Percentiles rank a stretch among this genome's conserved stretches.
Evolutionary conservation across 495 filamentous ascomycete genomes (phyloP).

Genomic region (Penicillium cosmopolitanum): DNA sequence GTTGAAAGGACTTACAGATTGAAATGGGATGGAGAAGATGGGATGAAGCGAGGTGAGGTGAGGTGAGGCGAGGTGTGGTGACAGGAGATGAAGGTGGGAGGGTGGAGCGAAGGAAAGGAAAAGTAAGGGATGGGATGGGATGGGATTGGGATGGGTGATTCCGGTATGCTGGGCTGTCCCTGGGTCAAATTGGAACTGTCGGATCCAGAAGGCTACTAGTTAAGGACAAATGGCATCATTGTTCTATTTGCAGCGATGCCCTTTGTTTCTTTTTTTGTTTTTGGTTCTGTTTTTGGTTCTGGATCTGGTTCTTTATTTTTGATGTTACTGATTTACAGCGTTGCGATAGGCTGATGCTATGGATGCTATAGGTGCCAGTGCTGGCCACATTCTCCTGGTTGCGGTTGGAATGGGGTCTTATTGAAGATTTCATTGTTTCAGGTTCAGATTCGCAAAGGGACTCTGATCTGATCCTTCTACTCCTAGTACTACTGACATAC

Average conservation of each 20-base stretch:
- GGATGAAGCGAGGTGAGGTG: slow-evolving; percentile 4
- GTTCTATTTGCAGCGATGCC: not conserved
- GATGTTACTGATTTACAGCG: no score
- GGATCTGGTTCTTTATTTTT: no score
- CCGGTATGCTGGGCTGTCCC: slow-evolving; percentile 26
- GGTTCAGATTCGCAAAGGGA: not conserved
- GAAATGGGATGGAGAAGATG: not conserved
- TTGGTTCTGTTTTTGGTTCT: no score
- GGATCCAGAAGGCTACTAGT: no score
- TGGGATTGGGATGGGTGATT: slow-evolving; percentile 3
- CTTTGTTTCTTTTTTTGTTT: not conserved
- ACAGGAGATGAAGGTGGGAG: slow-evolving; percentile 18
- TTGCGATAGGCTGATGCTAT: no score
- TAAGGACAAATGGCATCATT: slow-evolving; percentile 11
- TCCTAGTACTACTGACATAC: not conserved
- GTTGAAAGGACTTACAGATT: not conserved
- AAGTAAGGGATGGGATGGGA: slow-evolving; percentile 31
- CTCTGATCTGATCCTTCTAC: slow-evolving; percentile 15
- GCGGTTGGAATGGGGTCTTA: not conserved
- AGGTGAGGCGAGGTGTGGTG: slow-evolving; percentile 6
- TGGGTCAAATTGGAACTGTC: no score
- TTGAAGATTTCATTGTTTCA: not conserved
- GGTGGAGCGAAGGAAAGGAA: slow-evolving; percentile 19
- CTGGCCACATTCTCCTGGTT: slow-evolving; percentile 1
- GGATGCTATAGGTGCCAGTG: no score